phyloP scores from a whole-genome alignment of 140 eudicot species.

The Stevia rebaudiana region DNA sequence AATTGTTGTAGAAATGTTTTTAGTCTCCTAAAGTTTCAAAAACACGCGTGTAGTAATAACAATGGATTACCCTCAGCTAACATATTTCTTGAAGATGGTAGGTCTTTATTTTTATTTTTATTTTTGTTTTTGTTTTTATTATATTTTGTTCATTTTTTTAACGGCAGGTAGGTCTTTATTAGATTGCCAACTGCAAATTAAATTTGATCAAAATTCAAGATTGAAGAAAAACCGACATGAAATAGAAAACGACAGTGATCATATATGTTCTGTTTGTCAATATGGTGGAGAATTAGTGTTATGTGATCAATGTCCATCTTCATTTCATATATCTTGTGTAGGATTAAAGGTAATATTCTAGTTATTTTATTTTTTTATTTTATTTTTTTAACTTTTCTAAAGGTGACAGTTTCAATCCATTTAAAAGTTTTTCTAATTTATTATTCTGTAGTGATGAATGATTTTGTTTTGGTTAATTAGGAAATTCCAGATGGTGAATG shows the following conservation, averaged over 20 bases:
- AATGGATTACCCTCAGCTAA: conserved; percentile 44
- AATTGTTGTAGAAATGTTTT: conserved; percentile 58
- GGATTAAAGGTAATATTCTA: conserved; percentile 38
- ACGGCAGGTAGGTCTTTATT: conserved; percentile 73
- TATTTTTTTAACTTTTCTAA: neutral
- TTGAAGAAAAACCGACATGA: conserved; percentile 19
- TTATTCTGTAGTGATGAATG: neutral
- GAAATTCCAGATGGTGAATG: conserved; percentile 84
- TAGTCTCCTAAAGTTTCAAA: conserved; percentile 52
- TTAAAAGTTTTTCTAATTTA: neutral
- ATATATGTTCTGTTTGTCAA: conserved; percentile 79
- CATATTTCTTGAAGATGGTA: conserved; percentile 68
- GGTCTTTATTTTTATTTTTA: conserved; percentile 67
- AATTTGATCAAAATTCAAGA: conserved; percentile 20
- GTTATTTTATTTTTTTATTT: neutral
- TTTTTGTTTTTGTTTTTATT: no score
- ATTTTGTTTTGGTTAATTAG: conserved; percentile 33
- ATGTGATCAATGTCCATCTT: conserved; percentile 84
- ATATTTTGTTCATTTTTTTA: no score
- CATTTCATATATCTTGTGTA: conserved; percentile 65
- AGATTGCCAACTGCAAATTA: conserved; percentile 54
- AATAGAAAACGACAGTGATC: conserved; percentile 55
- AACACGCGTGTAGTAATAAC: conserved; percentile 51
- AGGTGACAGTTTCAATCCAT: neutral
- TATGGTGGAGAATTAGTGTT: conserved; percentile 75